Conservation (phyloP, 257 asterid genomes). For the Asclepias syriaca region DNA sequence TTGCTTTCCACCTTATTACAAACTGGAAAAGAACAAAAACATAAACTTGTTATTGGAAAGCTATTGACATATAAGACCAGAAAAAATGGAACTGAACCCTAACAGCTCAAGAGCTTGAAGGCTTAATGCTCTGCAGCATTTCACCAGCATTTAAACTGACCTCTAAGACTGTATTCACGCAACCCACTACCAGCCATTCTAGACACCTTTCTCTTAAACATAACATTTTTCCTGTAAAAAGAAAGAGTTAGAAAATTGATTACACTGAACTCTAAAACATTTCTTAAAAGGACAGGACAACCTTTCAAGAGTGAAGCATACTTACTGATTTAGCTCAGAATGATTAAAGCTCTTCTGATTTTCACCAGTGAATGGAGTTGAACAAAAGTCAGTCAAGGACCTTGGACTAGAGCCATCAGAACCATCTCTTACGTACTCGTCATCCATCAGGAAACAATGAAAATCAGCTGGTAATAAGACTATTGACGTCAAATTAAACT, state of each 20-base stretch:
- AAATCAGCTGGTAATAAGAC: slow-evolving; percentile 1
- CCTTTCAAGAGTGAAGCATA: neutral
- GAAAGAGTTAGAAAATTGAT: neutral
- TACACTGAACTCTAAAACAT: neutral
- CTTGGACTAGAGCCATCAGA: neutral
- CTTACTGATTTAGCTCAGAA: neutral
- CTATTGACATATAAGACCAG: neutral
- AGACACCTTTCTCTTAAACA: slow-evolving; percentile 12
- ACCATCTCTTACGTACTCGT: neutral
- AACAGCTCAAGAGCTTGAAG: neutral
- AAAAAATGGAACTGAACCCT: neutral
- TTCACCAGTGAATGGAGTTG: neutral
- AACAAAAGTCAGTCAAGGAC: neutral
- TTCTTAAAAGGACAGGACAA: neutral
- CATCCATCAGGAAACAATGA: neutral
- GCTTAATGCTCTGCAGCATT: neutral
- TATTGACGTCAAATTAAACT: neutral
- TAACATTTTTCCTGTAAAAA: neutral
- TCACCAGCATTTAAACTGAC: slow-evolving; percentile 9
- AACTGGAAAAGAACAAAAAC: slow-evolving; percentile 13
- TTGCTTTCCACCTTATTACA: slow-evolving; percentile 24
- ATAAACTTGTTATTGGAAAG: neutral
- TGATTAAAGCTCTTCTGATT: neutral
- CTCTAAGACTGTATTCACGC: slow-evolving; percentile 21
- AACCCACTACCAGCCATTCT: slow-evolving; percentile 20